Percentiles rank a stretch among this genome's conserved stretches.
phyloP scores from a whole-genome alignment of 306 rosid species.

The Vigna radiata region DNA sequence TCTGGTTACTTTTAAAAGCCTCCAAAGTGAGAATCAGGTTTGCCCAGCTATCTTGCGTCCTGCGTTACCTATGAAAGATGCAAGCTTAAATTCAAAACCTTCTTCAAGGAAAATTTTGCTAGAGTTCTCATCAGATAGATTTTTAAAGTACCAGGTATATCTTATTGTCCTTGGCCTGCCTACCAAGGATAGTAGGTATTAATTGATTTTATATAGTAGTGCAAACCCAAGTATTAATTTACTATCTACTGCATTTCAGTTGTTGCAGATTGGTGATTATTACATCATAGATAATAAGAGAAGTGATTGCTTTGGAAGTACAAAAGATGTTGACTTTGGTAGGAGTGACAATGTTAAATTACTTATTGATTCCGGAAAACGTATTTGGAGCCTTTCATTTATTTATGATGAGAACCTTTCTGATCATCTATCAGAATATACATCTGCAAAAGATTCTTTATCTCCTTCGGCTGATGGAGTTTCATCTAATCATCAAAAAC shows the following conservation, averaged over 20 bases:
- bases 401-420: conserved; percentile 55
- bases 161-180: conserved; percentile 38
- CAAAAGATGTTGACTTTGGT: conserved; percentile 44
- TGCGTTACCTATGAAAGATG: conserved; percentile 40
- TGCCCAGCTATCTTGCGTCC: conserved; percentile 57
- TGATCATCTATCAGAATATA: conserved; percentile 40
- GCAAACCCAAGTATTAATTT: conserved; percentile 37
- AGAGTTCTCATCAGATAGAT: conserved; percentile 69
- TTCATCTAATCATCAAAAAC: conserved; percentile 46
- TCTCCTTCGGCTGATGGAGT: conserved; percentile 43
- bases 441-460: conserved; percentile 43
- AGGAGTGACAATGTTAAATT: conserved; percentile 47
- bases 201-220: conserved; percentile 2
- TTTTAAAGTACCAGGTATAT: conserved; percentile 70
- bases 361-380: conserved; percentile 57
- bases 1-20: conserved; percentile 56
- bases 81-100: conserved; percentile 50
- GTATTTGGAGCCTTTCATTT: conserved; percentile 74
- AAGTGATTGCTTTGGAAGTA: conserved; percentile 57
- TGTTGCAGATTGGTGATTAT: conserved; percentile 80
- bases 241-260: conserved; percentile 58
- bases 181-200: conserved; percentile 15
- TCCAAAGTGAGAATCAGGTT: conserved; percentile 45
- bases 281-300: conserved; percentile 62
- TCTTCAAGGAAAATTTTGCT: conserved; percentile 66